phyloP scores from a whole-genome alignment of 2,329 filamentous ascomycete species.

The Immersiporthe knoxdaviesiana region DNA sequence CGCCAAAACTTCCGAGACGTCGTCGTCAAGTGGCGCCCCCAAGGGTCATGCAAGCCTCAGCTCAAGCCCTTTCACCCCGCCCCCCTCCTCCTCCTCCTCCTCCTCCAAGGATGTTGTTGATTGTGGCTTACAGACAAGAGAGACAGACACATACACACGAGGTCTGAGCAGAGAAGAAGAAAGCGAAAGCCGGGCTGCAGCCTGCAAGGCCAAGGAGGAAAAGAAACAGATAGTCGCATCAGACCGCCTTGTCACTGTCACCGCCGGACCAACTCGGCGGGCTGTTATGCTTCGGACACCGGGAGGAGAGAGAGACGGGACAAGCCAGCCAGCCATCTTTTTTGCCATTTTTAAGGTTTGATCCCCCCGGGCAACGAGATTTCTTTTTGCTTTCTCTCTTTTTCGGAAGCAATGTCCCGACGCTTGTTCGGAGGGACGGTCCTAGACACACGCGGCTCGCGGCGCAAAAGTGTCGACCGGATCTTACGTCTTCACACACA shows the following conservation, averaged over 20 bases:
- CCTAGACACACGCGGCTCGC: not conserved
- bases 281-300: constrained; percentile 11
- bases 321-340: not conserved
- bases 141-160: not conserved
- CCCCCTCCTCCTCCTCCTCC: too few species aligned
- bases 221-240: not conserved
- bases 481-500: not conserved
- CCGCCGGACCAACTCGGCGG: constrained; percentile 2
- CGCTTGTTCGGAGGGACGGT: not conserved
- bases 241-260: constrained; percentile 1
- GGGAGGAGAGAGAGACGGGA: not conserved
- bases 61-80: not conserved
- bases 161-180: not conserved
- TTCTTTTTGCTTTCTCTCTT: not conserved
- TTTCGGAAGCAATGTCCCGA: not conserved
- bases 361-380: not conserved
- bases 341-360: not conserved
- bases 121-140: not conserved
- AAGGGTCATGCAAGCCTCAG: not conserved
- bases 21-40: not conserved
- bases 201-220: not conserved
- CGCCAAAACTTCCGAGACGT: not conserved
- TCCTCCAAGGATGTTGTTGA: not conserved
- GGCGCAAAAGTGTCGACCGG: not conserved
- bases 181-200: too few species aligned